Evolutionary conservation across 1,139 yeast species (phyloP), one percentile per base, ranked within the genome.

Genomic region (Candida neerlandica): DNA sequence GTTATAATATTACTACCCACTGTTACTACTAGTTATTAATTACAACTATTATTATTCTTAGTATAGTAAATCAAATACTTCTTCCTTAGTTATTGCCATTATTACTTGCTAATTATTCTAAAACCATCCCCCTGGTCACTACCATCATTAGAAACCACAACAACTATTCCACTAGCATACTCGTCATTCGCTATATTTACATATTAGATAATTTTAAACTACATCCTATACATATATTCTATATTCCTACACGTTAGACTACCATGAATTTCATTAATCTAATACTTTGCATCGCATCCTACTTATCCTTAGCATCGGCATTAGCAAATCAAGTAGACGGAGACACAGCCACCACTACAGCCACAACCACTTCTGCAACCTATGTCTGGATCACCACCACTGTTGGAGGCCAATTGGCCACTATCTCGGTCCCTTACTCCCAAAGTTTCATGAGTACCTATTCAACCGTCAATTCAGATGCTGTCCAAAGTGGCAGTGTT

Each of bases 351-450:
- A 51, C 52, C n/a, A 55, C 60, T 3, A 57, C 61, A 23, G 51
- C 54, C 10, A 46, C 60, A 16, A 53, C 54, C 3, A 45, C 63
- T 2, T 52, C 59, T 6, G 65, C 70, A 5, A 58, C 67, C 15
- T 41, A 39, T 11, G 70, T 73, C 2, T 75, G 71, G 68, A 62
- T 68, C 11, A 75, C 80, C 12, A 52, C 65, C 33, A 75, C 79
- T 5, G 55, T 60, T 1, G 54, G 60, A 37, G 79, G 80, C 1
- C 59, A 51, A 16, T 48, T 63, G 12, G 57, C 65, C 1, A 69
- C 69, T n/a, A 57, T 65, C n/a, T 62, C 62, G 33, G 57, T 73
- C 0, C 42, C 53, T 7, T 76, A 57, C 54, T 40, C 55, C n/a
- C 81, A 75, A 53, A 42, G 61, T 2, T 75, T 76, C 54, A 60